A percentile compares a stretch with the other conserved stretches of the same genome.
These are phyloP conservation scores for Nepenthes mirabilis DNA, from an alignment of 148 eudicot species.

Conservation along the genomic window DNA sequence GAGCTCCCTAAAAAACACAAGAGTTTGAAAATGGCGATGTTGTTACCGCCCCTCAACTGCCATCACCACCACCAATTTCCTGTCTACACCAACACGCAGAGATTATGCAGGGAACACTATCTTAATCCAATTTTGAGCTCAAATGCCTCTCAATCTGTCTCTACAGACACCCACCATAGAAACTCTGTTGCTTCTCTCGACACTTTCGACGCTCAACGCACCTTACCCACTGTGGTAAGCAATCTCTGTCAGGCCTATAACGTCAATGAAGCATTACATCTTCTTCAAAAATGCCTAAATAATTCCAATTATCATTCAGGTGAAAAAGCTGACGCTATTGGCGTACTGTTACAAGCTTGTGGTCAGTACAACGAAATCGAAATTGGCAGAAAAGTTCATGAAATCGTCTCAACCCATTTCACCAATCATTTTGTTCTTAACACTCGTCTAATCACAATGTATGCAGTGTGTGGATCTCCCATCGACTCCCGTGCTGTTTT, in stretches of 20 bases:
- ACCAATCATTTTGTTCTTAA: slow-evolving; percentile 21
- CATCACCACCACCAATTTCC: too few species aligned
- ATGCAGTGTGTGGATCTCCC: slow-evolving; percentile 35
- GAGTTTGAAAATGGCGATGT: too few species aligned
- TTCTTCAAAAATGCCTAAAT: slow-evolving; percentile 10
- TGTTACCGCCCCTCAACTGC: too few species aligned
- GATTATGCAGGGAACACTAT: too few species aligned
- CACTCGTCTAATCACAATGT: slow-evolving; percentile 44
- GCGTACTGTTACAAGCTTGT: slow-evolving; percentile 32
- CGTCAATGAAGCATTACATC: slow-evolving; percentile 16
- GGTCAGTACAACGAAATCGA: slow-evolving; percentile 29
- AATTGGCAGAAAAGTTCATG: slow-evolving; percentile 27
- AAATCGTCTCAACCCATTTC: slow-evolving; percentile 21
- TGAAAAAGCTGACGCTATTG: slow-evolving; percentile 15
- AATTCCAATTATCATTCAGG: not conserved
- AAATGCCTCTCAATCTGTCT: too few species aligned
- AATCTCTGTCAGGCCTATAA: slow-evolving; percentile 16
- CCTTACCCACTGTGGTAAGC: slow-evolving; percentile 10
- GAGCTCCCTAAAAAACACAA: too few species aligned
- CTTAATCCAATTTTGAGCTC: too few species aligned
- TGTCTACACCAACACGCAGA: too few species aligned
- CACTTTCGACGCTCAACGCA: not conserved
- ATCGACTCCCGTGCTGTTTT: slow-evolving; percentile 25
- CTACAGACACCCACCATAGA: too few species aligned
- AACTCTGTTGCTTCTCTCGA: too few species aligned